Evolutionary conservation across 208 protist genomes (phyloP), one percentile per base, ranked within the genome.

Genomic region (Jaenimonas drosophilae): DNA sequence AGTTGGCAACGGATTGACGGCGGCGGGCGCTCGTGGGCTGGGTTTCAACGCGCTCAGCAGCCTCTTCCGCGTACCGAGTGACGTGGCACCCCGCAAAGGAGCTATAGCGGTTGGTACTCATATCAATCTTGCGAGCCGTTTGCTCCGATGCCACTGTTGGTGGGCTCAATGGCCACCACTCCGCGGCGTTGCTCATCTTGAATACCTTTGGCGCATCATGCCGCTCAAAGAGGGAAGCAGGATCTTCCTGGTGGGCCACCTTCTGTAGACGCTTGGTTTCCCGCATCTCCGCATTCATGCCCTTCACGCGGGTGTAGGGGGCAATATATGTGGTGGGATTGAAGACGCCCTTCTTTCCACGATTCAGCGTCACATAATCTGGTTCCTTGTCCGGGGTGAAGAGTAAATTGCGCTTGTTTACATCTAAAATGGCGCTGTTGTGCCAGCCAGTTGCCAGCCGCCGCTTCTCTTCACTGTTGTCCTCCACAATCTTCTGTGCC

Each of bases 141-240:
- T 69, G 65, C 19, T 57, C 65, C 20, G 34, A 36, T 31, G 70
- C 60, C 16, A 80, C 70, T 4, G 54, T 34, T 0, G 74, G 70
- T 2, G 78, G 67, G 47, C 88, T 70, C 31, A 88, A 53, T 26
- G 52, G 34, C 62, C 66, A 86, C 79, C 84, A 92, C 44, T 76
- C 58, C 28, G 84, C 69, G 11, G 72, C 73, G 51, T 92, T 92
- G 54, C 73, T 80, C 73, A 92, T 76, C 51, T 79, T 92, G 37
- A 83, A 88, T 23, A 71, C 65, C 9, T 32, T 45, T 1, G 76
- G 84, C 0, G 39, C 62, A 4, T 63, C 38, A 1, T 32, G 26
- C 0, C 32, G 27, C 20, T 46, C 47, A 45, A 70, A 54, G 5
- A 70, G 48, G 12, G 57, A 19, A 32, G 71, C 30, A 1, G 58